phyloP scores from a whole-genome alignment of 2,329 filamentous ascomycete genomes.

The Monilinia vaccinii-corymbosi region DNA sequence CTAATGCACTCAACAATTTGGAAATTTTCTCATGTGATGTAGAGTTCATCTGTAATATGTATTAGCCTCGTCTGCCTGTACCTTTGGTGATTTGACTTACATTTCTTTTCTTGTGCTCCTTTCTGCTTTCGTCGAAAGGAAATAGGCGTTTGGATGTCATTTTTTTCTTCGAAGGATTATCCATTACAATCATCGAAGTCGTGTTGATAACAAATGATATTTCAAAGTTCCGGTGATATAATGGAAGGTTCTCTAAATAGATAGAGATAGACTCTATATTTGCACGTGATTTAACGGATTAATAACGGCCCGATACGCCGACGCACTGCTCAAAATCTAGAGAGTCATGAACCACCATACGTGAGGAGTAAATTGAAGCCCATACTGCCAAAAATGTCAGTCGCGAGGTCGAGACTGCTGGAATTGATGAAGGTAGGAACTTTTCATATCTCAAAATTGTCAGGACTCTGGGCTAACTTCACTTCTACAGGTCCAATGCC shows the following conservation, averaged over 20 bases:
- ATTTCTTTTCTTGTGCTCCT: not conserved
- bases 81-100: not conserved
- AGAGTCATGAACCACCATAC: not conserved
- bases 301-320: not conserved
- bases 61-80: not conserved
- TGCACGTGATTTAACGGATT: not conserved
- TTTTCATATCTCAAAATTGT: not conserved
- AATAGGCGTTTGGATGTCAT: slow-evolving; percentile 3
- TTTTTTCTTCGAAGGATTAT: not conserved
- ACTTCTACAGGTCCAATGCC: slow-evolving; percentile 67
- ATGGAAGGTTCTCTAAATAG: too few relatives aligned
- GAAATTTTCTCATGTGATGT: slow-evolving; percentile 15
- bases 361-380: not conserved
- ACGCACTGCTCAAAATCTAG: not conserved
- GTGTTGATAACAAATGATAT: not conserved
- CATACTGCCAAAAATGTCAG: slow-evolving; percentile 43
- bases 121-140: not conserved
- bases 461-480: not conserved
- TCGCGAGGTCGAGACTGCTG: slow-evolving; percentile 51
- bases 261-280: too few relatives aligned
- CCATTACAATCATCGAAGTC: not conserved
- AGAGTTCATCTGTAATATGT: not conserved
- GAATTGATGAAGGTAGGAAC: slow-evolving; percentile 68
- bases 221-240: not conserved
- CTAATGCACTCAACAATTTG: slow-evolving; percentile 21